A percentile compares a stretch with the other conserved stretches of the same genome.
phyloP scores from a whole-genome alignment of 2,329 filamentous ascomycete species.

The Phyllosticta citribraziliensis region DNA sequence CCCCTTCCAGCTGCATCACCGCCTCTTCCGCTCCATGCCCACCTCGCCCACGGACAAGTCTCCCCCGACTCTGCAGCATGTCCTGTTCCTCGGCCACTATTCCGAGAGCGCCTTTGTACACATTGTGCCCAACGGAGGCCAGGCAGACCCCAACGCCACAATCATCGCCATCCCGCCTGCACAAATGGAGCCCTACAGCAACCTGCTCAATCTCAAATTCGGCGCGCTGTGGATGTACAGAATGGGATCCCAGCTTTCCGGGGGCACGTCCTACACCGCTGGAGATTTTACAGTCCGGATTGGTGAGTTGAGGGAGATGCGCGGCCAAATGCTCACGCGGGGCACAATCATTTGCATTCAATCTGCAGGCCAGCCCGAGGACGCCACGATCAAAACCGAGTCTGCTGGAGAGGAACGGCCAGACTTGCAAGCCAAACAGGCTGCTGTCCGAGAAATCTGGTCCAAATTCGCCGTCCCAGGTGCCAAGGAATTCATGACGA shows the following conservation, averaged over 20 bases:
- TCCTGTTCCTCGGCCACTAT: constrained; percentile 10
- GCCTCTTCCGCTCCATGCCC: constrained; percentile 24
- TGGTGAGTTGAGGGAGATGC: constrained; percentile 12
- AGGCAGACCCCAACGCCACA: background rate
- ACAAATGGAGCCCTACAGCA: constrained; percentile 10
- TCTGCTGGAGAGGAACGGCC: background rate
- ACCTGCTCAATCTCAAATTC: constrained; percentile 11
- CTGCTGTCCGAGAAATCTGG: constrained; percentile 11
- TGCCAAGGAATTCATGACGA: constrained; percentile 9
- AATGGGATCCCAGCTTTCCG: constrained; percentile 2
- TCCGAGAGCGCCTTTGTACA: constrained; percentile 8
- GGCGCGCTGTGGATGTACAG: constrained; percentile 12
- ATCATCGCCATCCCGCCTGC: constrained; percentile 10
- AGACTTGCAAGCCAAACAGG: constrained; percentile 7
- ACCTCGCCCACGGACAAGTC: constrained; percentile 10
- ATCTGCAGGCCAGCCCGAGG: background rate
- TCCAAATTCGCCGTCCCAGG: constrained; percentile 6
- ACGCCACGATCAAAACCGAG: background rate
- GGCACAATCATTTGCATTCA: constrained; percentile 13
- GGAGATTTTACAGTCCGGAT: constrained; percentile 11
- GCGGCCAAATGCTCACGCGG: constrained; percentile 1
- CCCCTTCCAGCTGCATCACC: constrained; percentile 23
- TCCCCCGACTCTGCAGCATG: constrained; percentile 11
- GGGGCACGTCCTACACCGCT: constrained; percentile 10
- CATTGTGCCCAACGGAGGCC: background rate